phyloP scores from a whole-genome alignment of 108 stramenopile species.

The Cyclotella atomus region DNA sequence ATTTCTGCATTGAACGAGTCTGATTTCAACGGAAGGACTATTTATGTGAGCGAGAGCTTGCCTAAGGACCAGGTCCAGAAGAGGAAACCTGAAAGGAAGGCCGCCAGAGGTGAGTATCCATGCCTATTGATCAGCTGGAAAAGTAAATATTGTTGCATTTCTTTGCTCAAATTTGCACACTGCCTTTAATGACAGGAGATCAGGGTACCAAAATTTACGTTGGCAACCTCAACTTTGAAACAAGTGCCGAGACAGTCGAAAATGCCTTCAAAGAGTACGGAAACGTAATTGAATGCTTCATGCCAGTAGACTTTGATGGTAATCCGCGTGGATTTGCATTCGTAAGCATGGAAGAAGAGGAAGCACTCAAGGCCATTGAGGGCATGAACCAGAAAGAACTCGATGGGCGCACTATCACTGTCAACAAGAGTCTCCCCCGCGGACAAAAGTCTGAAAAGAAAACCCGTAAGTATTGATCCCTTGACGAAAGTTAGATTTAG shows the following conservation, averaged over 20 bases:
- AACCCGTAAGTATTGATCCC: constrained; percentile 18
- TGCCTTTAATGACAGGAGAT: constrained; percentile 12
- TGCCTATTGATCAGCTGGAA: no score
- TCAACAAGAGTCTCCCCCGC: constrained; percentile 90
- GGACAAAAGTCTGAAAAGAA: constrained; percentile 55
- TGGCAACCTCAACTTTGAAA: constrained; percentile 83
- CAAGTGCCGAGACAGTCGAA: constrained; percentile 58
- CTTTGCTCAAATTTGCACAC: not conserved
- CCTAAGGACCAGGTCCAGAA: constrained; percentile 64
- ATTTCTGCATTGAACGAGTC: constrained; percentile 61
- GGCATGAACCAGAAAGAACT: constrained; percentile 84
- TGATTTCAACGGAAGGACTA: constrained; percentile 60
- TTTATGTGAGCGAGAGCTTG: constrained; percentile 69
- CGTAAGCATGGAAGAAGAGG: constrained; percentile 74
- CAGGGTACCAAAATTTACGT: constrained; percentile 71
- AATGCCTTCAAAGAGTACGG: constrained; percentile 78
- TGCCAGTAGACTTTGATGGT: constrained; percentile 77
- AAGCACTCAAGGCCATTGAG: constrained; percentile 83
- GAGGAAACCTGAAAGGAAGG: constrained; percentile 20
- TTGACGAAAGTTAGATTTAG: not conserved
- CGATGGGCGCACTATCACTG: constrained; percentile 87
- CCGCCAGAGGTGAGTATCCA: constrained; percentile 13
- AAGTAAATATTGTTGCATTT: constrained; percentile 3
- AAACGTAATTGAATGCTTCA: constrained; percentile 72
- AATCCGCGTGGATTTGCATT: constrained; percentile 90